phyloP scores from a whole-genome alignment of 106 monocot species.

The Dioscorea alata region DNA sequence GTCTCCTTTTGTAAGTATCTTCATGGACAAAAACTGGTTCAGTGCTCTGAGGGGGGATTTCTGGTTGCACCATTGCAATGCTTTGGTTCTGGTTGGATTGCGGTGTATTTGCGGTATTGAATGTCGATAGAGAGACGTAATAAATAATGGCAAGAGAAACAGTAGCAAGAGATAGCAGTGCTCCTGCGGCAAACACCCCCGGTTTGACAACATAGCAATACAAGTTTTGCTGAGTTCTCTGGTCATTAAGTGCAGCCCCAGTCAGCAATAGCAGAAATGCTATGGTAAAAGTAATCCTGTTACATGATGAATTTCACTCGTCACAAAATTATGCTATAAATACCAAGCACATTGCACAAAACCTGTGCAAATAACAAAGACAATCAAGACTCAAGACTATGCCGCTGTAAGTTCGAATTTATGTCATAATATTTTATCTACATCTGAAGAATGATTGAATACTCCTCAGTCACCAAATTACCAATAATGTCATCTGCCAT shows the following conservation, averaged over 20 bases:
- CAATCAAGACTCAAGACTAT: not conserved
- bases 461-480: not conserved
- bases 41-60: conserved; percentile 51
- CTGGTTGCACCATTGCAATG: conserved; percentile 67
- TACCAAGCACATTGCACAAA: not conserved
- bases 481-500: not conserved
- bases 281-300: conserved; percentile 67
- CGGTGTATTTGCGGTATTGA: conserved; percentile 6
- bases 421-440: not conserved
- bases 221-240: conserved; percentile 37
- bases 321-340: not conserved
- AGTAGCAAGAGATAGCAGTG: conserved; percentile 47
- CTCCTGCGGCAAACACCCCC: conserved; percentile 65
- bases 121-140: conserved; percentile 27
- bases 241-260: conserved; percentile 67
- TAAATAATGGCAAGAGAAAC: conserved; percentile 43
- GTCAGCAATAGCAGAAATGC: conserved; percentile 68
- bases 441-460: not conserved
- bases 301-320: not conserved
- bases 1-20: conserved; percentile 50
- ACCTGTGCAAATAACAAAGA: no score
- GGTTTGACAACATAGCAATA: conserved; percentile 80
- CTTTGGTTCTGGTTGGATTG: conserved; percentile 35
- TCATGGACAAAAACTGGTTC: conserved; percentile 61
- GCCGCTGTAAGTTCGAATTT: not conserved